Evolutionary conservation across 202 grass and related monocot genomes (phyloP).

Genomic region (Alloteropsis angusta): DNA sequence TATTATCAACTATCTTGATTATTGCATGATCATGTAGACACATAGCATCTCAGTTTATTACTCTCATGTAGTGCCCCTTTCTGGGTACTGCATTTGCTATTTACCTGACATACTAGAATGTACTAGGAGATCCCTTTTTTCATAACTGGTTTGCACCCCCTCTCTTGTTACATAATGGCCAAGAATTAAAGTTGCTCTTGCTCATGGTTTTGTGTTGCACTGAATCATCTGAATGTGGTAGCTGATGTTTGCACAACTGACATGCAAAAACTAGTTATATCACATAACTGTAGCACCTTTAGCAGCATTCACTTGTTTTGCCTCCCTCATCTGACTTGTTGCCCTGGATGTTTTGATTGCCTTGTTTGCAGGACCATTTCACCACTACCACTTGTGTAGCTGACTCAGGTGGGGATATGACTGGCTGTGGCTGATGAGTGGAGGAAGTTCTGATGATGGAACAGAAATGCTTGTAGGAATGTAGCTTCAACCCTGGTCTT

Average conservation of each 20-base stretch:
- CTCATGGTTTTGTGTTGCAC: neutral
- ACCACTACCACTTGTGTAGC: neutral
- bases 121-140: neutral
- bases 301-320: neutral
- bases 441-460: constrained; percentile 8
- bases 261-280: neutral
- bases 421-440: constrained; percentile 6
- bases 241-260: neutral
- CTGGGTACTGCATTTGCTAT: neutral
- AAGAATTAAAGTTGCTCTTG: neutral
- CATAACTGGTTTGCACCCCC: neutral
- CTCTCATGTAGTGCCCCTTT: neutral
- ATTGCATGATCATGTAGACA: neutral
- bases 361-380: constrained; percentile 14
- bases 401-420: constrained; percentile 1
- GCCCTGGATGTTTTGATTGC: neutral
- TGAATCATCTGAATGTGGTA: neutral
- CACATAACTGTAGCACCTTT: neutral
- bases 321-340: neutral
- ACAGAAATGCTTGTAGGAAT: neutral
- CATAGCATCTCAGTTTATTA: neutral
- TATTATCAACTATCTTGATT: neutral
- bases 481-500: neutral
- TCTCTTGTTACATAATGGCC: neutral
- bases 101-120: neutral